Evolutionary conservation across 225 moss, liverwort and hornwort species (phyloP).

Genomic region (Polytrichum commune): DNA sequence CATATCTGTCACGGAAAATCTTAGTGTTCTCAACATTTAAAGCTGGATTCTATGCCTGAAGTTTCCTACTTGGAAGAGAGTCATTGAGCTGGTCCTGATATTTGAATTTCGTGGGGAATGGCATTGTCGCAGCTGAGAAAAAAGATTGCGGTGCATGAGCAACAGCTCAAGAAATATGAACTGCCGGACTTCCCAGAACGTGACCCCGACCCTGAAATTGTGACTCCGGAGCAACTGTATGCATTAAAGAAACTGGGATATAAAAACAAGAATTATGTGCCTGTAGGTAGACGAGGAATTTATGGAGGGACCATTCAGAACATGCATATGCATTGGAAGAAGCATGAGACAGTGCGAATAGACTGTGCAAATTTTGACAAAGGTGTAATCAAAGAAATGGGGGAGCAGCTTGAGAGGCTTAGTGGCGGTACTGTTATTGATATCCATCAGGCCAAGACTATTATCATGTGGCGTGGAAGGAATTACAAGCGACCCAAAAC

Average conservation of each 20-base stretch:
- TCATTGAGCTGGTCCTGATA: background rate
- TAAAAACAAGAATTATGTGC: constrained; percentile 95
- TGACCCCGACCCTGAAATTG: constrained; percentile 79
- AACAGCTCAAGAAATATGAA: constrained; percentile 80
- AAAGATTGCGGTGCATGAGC: constrained; percentile 71
- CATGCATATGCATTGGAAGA: constrained; percentile 99
- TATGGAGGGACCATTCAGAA: constrained; percentile 97
- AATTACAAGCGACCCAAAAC: constrained; percentile 90
- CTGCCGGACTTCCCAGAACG: constrained; percentile 77
- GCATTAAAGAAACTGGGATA: constrained; percentile 93
- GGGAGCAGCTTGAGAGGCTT: constrained; percentile 79
- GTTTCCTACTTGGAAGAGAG: background rate
- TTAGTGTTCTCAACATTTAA: too few species aligned
- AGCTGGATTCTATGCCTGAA: too few species aligned
- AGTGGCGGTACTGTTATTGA: constrained; percentile 85
- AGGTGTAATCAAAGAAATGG: constrained; percentile 85
- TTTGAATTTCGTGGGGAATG: background rate
- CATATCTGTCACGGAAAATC: too few species aligned
- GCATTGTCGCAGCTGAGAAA: constrained; percentile 50
- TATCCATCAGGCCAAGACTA: constrained; percentile 84
- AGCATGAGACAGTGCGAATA: constrained; percentile 95
- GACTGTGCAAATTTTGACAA: constrained; percentile 79
- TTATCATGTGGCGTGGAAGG: constrained; percentile 93
- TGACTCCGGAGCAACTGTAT: constrained; percentile 82
- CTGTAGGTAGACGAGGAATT: constrained; percentile 93